Percentiles rank a stretch among this genome's conserved stretches.
Evolutionary conservation across 352 stramenopile species (phyloP).

Genomic region (Pythium brachiatum): DNA sequence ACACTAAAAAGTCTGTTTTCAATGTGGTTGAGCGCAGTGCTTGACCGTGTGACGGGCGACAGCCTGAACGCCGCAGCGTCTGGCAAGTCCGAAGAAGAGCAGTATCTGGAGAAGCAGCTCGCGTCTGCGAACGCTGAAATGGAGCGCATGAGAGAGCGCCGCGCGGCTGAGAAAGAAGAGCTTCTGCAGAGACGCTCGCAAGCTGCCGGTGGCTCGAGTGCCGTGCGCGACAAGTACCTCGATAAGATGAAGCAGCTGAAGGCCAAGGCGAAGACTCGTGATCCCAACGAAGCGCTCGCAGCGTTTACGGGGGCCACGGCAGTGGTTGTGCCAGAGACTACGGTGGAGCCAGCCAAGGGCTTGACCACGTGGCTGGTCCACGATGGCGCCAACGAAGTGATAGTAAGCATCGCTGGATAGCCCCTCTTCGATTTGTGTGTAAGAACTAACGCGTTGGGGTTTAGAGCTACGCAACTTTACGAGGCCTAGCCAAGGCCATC

Average conservation of each 20-base stretch:
- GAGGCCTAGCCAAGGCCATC: constrained; percentile 59
- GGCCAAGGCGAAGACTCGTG: constrained; percentile 44
- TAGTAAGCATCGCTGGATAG: constrained; percentile 35
- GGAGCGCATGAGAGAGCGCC: constrained; percentile 31
- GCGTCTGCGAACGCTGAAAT: constrained; percentile 36
- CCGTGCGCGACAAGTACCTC: constrained; percentile 68
- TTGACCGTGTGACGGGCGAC: constrained; percentile 48
- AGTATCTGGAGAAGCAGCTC: constrained; percentile 58
- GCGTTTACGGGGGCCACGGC: constrained; percentile 17
- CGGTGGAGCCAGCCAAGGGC: constrained; percentile 29
- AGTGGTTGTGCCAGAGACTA: neutral
- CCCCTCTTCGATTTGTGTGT: too few species aligned
- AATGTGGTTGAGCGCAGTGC: constrained; percentile 29
- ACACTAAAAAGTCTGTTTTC: too few species aligned
- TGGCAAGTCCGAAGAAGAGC: constrained; percentile 46
- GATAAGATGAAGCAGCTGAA: constrained; percentile 72
- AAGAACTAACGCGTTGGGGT: too few species aligned
- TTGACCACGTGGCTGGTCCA: constrained; percentile 75
- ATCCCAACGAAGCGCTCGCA: constrained; percentile 25
- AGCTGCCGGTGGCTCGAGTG: constrained; percentile 4
- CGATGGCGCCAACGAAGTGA: constrained; percentile 61
- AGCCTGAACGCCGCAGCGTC: constrained; percentile 21
- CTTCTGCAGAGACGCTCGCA: constrained; percentile 24
- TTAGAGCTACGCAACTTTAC: constrained; percentile 63
- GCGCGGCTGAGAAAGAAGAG: constrained; percentile 25